Conservation (phyloP, 2,329 filamentous ascomycete genomes). For the Laburnicola sp. region DNA sequence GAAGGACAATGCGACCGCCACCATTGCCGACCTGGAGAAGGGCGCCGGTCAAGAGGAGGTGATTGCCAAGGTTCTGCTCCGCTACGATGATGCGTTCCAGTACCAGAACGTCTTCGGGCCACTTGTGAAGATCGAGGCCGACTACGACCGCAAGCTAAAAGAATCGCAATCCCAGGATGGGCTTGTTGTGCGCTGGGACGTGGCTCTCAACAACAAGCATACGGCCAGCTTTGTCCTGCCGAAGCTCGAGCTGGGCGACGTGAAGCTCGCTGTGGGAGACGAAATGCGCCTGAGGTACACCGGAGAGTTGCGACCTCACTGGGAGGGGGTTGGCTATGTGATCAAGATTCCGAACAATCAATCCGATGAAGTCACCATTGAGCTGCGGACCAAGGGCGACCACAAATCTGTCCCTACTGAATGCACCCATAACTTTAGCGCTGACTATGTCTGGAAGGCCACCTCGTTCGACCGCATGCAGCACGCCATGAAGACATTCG, state of each 20-base stretch:
- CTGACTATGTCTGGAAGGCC: conserved; percentile 99
- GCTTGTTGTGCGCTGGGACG: conserved; percentile 91
- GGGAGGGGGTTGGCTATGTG: conserved; percentile 98
- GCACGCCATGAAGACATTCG: conserved; percentile 97
- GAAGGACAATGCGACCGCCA: conserved; percentile 91
- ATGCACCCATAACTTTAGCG: conserved; percentile 96
- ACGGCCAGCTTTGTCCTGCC: conserved; percentile 92
- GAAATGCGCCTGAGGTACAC: conserved; percentile 98
- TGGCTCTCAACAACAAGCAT: conserved; percentile 96
- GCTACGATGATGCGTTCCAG: conserved; percentile 96
- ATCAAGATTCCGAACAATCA: conserved; percentile 99
- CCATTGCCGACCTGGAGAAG: conserved; percentile 88
- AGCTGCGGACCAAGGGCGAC: conserved; percentile 89
- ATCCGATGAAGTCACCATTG: conserved; percentile 94
- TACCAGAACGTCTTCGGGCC: conserved; percentile 99
- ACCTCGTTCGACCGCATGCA: conserved; percentile 98
- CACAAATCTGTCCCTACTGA: conserved; percentile 96
- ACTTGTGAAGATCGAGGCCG: conserved; percentile 97
- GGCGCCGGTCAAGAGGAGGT: conserved; percentile 91
- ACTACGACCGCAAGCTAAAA: conserved; percentile 98
- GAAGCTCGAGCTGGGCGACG: conserved; percentile 95
- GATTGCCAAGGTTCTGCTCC: conserved; percentile 85
- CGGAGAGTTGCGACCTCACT: conserved; percentile 85
- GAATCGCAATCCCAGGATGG: conserved; percentile 97
- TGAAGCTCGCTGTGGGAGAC: conserved; percentile 95